phyloP scores from a whole-genome alignment of 108 stramenopile genomes.

The Cyclotella sp. region DNA sequence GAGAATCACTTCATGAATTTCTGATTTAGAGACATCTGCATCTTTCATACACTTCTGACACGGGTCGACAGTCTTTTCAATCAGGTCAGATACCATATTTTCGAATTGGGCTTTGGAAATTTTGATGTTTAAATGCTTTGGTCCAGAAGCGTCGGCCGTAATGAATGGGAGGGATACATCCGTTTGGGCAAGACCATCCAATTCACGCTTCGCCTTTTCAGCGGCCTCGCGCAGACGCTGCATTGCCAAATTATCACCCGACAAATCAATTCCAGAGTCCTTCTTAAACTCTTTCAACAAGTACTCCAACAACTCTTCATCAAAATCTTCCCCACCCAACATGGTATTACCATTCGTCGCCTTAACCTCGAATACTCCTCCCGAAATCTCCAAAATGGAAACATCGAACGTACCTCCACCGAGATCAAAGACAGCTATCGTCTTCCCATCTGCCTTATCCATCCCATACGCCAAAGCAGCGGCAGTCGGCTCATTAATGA shows the following conservation, averaged over 20 bases:
- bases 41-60: conserved; percentile 98
- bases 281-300: conserved; percentile 95
- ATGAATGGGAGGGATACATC: conserved; percentile 99
- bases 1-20: conserved; percentile 98
- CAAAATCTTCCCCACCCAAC: conserved; percentile 99
- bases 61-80: conserved; percentile 94
- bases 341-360: conserved; percentile 99
- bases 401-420: conserved; percentile 99
- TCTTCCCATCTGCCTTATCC: conserved; percentile 99
- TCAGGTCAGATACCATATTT: conserved; percentile 91
- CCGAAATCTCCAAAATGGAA: conserved; percentile 97
- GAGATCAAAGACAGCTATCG: conserved; percentile 99
- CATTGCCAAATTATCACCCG: conserved; percentile 96
- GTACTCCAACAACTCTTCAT: conserved; percentile 93
- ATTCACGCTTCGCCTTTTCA: conserved; percentile 99
- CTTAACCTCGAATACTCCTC: conserved; percentile 99
- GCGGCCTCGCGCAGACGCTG: conserved; percentile 99
- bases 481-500: conserved; percentile 99
- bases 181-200: conserved; percentile 98
- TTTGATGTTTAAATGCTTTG: conserved; percentile 98
- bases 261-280: conserved; percentile 95
- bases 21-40: conserved; percentile 90
- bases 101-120: conserved; percentile 96
- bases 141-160: conserved; percentile 97
- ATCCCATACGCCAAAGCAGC: conserved; percentile 99